These are phyloP conservation scores for Calonectria pteridis DNA, from an alignment of 2,329 filamentous ascomycete genomes.

Conservation along the genomic window DNA sequence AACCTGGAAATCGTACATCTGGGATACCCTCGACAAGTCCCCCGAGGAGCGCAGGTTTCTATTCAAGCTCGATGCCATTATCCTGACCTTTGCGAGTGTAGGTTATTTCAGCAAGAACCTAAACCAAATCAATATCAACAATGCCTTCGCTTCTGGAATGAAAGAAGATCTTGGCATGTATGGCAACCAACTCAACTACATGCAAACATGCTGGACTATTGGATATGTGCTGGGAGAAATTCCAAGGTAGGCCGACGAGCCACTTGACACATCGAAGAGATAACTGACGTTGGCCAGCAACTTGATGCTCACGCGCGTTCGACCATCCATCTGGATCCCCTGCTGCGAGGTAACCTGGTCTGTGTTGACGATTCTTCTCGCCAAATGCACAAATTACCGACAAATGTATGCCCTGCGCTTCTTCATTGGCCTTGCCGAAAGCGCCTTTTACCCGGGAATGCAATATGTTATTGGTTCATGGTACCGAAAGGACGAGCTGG, in stretches of 20 bases:
- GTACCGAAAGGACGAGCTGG: conserved; percentile 57
- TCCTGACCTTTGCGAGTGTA: conserved; percentile 52
- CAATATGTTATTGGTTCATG: conserved; percentile 56
- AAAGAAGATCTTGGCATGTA: conserved; percentile 65
- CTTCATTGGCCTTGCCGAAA: conserved; percentile 55
- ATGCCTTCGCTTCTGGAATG: conserved; percentile 51
- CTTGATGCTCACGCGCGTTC: conserved; percentile 52
- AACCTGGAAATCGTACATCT: conserved; percentile 59
- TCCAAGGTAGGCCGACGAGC: conserved; percentile 36
- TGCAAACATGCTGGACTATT: conserved; percentile 66
- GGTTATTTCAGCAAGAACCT: conserved; percentile 55
- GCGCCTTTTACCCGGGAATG: conserved; percentile 52
- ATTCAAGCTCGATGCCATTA: conserved; percentile 56
- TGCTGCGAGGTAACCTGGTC: conserved; percentile 49
- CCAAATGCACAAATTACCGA: conserved; percentile 47
- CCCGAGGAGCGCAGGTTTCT: conserved; percentile 55
- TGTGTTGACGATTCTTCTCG: conserved; percentile 44
- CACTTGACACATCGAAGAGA: accelerated
- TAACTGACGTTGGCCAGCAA: conserved; percentile 29
- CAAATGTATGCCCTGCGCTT: conserved; percentile 55
- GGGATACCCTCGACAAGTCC: conserved; percentile 60
- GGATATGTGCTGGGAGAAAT: conserved; percentile 67
- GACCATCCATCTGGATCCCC: conserved; percentile 55
- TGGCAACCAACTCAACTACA: conserved; percentile 60
- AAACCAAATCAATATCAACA: conserved; percentile 47